Evolutionary conservation across 2,329 filamentous ascomycete species (phyloP).

Genomic region (Akanthomyces muscarius): DNA sequence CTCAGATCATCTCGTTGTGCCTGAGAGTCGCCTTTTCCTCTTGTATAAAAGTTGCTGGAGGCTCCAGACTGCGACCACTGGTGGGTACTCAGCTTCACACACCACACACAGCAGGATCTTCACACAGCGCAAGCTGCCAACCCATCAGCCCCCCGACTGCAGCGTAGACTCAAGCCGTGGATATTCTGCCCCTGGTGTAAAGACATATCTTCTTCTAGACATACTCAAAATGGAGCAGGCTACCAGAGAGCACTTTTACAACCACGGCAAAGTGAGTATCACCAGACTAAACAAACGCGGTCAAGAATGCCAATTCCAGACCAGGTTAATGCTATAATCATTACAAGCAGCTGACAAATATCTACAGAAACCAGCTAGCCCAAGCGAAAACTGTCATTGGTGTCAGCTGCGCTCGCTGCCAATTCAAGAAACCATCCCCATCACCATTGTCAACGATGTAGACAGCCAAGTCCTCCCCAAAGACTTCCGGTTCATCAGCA

Average conservation of each 20-base stretch:
- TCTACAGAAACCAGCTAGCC: neutral
- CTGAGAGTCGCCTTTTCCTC: too few species aligned
- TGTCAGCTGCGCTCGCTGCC: conserved; percentile 57
- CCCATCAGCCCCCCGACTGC: neutral
- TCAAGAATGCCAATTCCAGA: neutral
- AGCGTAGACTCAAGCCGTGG: neutral
- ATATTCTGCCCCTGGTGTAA: neutral
- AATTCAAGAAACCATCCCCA: conserved; percentile 45
- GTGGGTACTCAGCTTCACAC: neutral
- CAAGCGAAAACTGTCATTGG: conserved; percentile 51
- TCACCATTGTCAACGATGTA: conserved; percentile 61
- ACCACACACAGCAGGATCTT: neutral
- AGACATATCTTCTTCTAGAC: neutral
- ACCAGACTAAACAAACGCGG: neutral
- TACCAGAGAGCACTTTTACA: conserved; percentile 47
- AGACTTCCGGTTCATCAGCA: conserved; percentile 65
- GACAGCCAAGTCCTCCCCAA: conserved; percentile 55
- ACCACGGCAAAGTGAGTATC: conserved; percentile 36
- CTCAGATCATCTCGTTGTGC: too few species aligned
- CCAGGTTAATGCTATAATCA: too few species aligned
- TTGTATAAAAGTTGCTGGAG: neutral
- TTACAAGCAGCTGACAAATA: neutral
- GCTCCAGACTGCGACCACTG: neutral
- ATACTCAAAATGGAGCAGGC: conserved; percentile 40
- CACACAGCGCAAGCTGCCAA: neutral